Base-by-base conservation (phyloP, 2,329 filamentous ascomycete genomes). In the Fonsecaea multimorphosa region DNA sequence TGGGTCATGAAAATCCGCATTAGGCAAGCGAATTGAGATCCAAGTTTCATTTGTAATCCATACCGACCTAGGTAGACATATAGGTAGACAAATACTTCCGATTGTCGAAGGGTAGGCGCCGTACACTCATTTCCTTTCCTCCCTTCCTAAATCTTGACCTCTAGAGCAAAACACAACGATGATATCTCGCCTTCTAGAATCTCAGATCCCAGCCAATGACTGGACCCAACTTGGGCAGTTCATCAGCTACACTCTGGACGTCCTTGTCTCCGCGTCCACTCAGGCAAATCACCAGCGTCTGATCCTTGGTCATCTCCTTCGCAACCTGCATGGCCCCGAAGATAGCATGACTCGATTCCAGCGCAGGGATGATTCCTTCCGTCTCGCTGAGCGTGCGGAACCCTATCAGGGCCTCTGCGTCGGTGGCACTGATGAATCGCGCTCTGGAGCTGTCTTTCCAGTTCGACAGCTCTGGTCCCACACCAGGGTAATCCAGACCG, bases 231-330 rank as follows among this genome's bases (percentile, higher is more conserved):
- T 85, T 91, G 19, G 94, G 94, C 75, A 99, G 81, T 80, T 96
- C 92, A 75, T 99, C 95, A 0, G 95, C 95, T 58, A 99, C 94
- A 74, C 92, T 96, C 86, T 99, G 93, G 65, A 99, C 95, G 76
- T 99, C 95, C 87, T 99, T 99, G 80, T 99, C 95, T 69, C 95
- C 95, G 72, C 95, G 85, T 8, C 95, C 95, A 75, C 91, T 96
- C 40, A 99, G 78, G 80, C 94, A 98, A 69, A 99, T 93, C 66
- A 99, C 94, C 31, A 99, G 82, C 75, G 98, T 93, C 80, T 97
- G 82, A 59, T 87, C 93, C 82, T 93, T 91, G 82, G 92, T 91
- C 71, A 85, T 85, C 64, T 89, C 92, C 87, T 96, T 97, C 68
- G 94, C 94, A 65, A 98, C 81, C 81, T 98, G 87, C 65, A 98